A percentile compares a stretch with the other conserved stretches of the same genome.
These are phyloP conservation scores for Colletotrichum sp. DNA, from an alignment of 2,329 filamentous ascomycete species.

Conservation along the genomic window DNA sequence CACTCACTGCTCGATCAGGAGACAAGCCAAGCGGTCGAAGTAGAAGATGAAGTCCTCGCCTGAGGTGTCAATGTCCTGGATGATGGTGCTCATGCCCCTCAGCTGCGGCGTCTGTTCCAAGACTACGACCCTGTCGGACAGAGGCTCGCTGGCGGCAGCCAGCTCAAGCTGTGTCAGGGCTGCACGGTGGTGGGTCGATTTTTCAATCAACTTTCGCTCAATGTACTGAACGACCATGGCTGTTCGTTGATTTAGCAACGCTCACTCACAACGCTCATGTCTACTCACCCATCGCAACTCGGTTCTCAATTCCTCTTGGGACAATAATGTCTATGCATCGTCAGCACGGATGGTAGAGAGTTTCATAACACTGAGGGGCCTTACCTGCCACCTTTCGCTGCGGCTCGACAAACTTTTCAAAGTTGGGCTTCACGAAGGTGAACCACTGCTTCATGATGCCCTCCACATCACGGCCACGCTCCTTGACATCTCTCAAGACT, in stretches of 20 bases:
- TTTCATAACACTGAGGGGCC: not conserved
- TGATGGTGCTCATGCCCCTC: conserved; percentile 86
- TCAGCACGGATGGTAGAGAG: conserved; percentile 12
- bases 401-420: conserved; percentile 90
- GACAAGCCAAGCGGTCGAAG: conserved; percentile 86
- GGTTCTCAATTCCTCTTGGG: conserved; percentile 92
- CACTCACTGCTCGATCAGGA: conserved; percentile 78
- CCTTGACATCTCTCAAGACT: conserved; percentile 87
- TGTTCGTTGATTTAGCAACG: conserved; percentile 33
- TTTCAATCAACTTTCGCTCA: conserved; percentile 82
- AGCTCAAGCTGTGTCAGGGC: conserved; percentile 79
- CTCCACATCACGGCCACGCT: conserved; percentile 89
- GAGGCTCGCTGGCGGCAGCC: conserved; percentile 70
- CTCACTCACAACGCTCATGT: not conserved
- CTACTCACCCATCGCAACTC: conserved; percentile 78
- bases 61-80: conserved; percentile 78
- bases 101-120: conserved; percentile 82
- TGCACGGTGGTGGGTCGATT: conserved; percentile 82
- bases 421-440: conserved; percentile 93
- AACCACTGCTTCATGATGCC: conserved; percentile 99
- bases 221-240: conserved; percentile 95
- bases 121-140: conserved; percentile 77
- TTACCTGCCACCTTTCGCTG: conserved; percentile 83
- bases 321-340: conserved; percentile 79
- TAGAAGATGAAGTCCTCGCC: conserved; percentile 97